A percentile compares a stretch with the other conserved stretches of the same genome.
These are phyloP conservation scores for Climacium dendroides DNA, from an alignment of 225 moss, liverwort and hornwort species.

Conservation along the genomic window DNA sequence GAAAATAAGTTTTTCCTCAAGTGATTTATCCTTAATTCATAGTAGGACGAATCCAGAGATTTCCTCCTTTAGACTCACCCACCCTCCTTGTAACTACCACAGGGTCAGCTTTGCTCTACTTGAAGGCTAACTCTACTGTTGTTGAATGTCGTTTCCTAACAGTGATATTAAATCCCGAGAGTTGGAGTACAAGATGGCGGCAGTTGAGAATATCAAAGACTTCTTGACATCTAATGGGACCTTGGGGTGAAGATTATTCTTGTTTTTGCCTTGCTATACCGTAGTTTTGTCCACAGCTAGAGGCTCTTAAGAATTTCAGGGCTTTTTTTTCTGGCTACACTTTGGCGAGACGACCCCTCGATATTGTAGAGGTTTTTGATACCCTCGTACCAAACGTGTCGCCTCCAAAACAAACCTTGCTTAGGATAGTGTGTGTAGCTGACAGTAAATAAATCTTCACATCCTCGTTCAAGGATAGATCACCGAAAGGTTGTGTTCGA, in stretches of 20 bases:
- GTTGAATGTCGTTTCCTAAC: neutral
- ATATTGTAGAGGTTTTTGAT: neutral
- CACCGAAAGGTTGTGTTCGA: neutral
- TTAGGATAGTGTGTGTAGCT: neutral
- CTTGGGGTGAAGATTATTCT: neutral
- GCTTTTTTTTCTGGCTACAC: neutral
- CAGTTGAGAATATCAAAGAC: slow-evolving; percentile 29
- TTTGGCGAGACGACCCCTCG: neutral
- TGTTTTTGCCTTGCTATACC: neutral
- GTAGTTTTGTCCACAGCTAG: neutral
- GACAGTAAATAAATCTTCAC: neutral
- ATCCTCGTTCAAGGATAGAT: neutral
- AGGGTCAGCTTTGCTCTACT: neutral
- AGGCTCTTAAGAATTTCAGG: neutral
- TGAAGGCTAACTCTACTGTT: neutral
- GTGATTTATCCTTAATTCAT: neutral
- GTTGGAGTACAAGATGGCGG: slow-evolving; percentile 17
- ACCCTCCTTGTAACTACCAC: neutral
- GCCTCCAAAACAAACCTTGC: neutral
- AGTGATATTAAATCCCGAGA: slow-evolving; percentile 32
- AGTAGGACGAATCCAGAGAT: neutral
- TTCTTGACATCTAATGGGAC: slow-evolving; percentile 16
- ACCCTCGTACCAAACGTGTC: neutral
- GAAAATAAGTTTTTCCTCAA: neutral
- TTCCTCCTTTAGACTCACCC: neutral